Base-by-base conservation (phyloP, 805 yeast species). In the Zygoascus flipseniorum region DNA sequence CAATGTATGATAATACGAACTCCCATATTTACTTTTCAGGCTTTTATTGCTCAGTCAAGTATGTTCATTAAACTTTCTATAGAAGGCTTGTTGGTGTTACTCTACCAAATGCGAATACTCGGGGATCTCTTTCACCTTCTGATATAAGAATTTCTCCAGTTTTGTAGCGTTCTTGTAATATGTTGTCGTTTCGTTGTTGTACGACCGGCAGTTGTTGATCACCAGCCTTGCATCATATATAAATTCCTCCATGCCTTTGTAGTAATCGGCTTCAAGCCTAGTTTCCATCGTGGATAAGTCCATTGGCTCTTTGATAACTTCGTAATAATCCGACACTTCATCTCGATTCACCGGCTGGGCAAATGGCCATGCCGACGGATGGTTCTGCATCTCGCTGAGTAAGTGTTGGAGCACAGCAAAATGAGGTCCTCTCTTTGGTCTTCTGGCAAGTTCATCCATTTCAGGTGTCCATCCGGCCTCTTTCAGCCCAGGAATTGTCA, bases 401-500 rank as follows among this genome's bases (percentile, higher is more conserved):
- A 93, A 70, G 53, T 89, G 89, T 61, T 87, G 88, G 95, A 93
- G 90, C 57, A 86, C 85, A 46, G 93, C 93, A 71, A 87, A 87
- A 71, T 93, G 97, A 9, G 97, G 96, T 1, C 95, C 88, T 53
- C 97, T 75, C 67, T 89, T 89, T 1, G 99, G 98, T 64, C 89
- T 80, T 63, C 95, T 92, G 0, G 98, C 98, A 55, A 93, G 72
- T 61, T 89, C 92, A 68, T 93, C 99, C 96, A 93, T 90, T 68
- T 92, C 99, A 39, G 92, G 93, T 32, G 95, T 87, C 99, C 99
- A 93, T 0, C 99, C 99, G 3, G 95, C 86, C 66, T 90, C 98
- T 59, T 79, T 76, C 49, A 93, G 74, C 0, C 99, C 99, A 0
- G 99, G 98, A 19, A 93, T 89, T 14, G 74, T 73, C 73, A 83